These are phyloP conservation scores for Gremmenia infestans DNA, from an alignment of 2,329 filamentous ascomycete species.

Conservation along the genomic window DNA sequence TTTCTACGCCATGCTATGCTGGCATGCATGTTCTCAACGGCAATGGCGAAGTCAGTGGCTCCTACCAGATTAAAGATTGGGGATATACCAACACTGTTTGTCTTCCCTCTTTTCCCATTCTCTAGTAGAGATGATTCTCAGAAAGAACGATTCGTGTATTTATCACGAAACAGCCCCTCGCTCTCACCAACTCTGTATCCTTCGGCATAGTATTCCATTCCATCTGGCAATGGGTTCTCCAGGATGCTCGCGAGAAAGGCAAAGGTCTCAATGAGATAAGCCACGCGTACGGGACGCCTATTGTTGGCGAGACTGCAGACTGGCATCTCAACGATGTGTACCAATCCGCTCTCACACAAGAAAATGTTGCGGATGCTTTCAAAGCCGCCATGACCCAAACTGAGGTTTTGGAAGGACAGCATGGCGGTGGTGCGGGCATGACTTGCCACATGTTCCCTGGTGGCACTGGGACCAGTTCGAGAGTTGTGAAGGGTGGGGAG, in stretches of 20 bases:
- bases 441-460: constrained; percentile 62
- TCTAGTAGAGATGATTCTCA: too few relatives aligned
- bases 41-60: constrained; percentile 29
- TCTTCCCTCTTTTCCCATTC: neutral
- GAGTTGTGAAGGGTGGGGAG: constrained; percentile 46
- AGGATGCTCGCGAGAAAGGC: constrained; percentile 16
- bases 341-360: constrained; percentile 48
- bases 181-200: constrained; percentile 36
- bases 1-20: constrained; percentile 27
- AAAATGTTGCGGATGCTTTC: constrained; percentile 51
- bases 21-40: constrained; percentile 28
- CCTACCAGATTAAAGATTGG: constrained; percentile 28
- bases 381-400: constrained; percentile 43
- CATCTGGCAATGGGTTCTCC: constrained; percentile 26
- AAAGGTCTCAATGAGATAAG: constrained; percentile 16
- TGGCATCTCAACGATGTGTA: constrained; percentile 54
- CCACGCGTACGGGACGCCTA: constrained; percentile 38
- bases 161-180: constrained; percentile 19
- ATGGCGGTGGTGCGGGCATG: constrained; percentile 65
- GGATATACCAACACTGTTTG: constrained; percentile 28
- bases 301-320: constrained; percentile 60
- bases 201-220: constrained; percentile 32
- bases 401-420: constrained; percentile 54
- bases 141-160: too few relatives aligned
- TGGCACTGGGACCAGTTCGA: constrained; percentile 58